A percentile compares a stretch with the other conserved stretches of the same genome.
phyloP scores from a whole-genome alignment of 139 green algal genomes.

The Coelastrella sp. region DNA sequence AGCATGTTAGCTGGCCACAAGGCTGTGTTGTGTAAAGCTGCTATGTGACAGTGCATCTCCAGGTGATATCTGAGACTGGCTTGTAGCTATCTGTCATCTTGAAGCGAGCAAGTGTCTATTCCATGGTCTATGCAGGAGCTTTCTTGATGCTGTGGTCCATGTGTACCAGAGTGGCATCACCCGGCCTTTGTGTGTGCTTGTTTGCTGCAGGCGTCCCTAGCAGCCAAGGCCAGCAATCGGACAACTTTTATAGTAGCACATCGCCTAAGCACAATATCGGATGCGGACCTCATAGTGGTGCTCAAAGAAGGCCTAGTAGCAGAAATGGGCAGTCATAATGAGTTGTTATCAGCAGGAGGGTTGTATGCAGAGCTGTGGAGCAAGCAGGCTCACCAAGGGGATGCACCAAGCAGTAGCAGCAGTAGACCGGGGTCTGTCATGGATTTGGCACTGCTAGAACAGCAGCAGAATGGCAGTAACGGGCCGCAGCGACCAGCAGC shows the following conservation, averaged over 20 bases:
- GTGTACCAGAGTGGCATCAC: not conserved
- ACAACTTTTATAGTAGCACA: constrained; percentile 93
- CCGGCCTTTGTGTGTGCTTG: not conserved
- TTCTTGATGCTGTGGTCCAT: no score
- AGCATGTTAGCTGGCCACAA: no score
- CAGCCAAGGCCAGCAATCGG: constrained; percentile 56
- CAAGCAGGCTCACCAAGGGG: constrained; percentile 43
- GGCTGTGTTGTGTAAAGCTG: no score
- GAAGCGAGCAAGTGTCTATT: no score
- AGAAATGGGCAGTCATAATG: constrained; percentile 67
- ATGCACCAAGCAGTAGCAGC: constrained; percentile 5
- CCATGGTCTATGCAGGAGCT: no score
- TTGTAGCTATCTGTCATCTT: no score
- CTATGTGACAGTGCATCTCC: no score
- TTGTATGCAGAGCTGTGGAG: constrained; percentile 71
- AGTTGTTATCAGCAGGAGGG: constrained; percentile 77
- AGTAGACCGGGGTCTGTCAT: not conserved
- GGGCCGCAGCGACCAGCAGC: not conserved
- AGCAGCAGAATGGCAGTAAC: constrained; percentile 23
- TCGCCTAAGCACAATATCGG: constrained; percentile 84
- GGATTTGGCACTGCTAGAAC: not conserved
- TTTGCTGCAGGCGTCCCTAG: constrained; percentile 54
- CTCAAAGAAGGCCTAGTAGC: constrained; percentile 58
- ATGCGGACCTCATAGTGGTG: constrained; percentile 87
- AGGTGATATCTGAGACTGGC: no score